Evolutionary conservation across 108 stramenopile genomes (phyloP), one percentile per base, ranked within the genome.

Genomic region (Cyclotella baltica): DNA sequence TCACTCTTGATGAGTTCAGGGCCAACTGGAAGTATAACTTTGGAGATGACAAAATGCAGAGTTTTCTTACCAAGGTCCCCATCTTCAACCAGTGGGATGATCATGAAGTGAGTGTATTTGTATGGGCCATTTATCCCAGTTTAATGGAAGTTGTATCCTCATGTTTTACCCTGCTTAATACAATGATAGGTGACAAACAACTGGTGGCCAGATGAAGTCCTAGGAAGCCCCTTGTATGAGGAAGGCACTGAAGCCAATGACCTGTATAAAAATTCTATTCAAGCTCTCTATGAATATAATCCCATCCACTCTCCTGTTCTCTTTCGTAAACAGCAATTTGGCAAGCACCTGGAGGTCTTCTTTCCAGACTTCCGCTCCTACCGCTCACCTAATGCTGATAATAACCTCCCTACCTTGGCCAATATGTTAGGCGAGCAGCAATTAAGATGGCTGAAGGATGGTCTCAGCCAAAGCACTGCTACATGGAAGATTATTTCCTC

Each of bases 401-500:
- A 66, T 25, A 34, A 64, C 27, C 63, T 64, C 19, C 55, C 79
- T 2, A 53, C 35, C 18, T 30, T 76, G 75, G 65, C 20, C 23
- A 61, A 46, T 68, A 83, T 86, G 69, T 63, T 86, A 62, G 85
- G 81, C 5, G 47, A 50, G 18, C 81, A 86, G 16, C 85, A 86
- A 53, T 31, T 79, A 11, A 34, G 27, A 8, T 86, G 81, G 85
- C 73, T 86, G 38, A 70, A 72, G 56, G 62, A 86, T 36, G 73
- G 73, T 9, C 57, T 86, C 22, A 48, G 3, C 2, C 11, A 35
- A 15, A 72, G 69, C 16, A 83, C 56, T 23, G 78, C 81, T 43
- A 83, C 85, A 4, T 86, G 85, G 85, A 86, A 86, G 66, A 65
- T 86, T 29, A 78, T 86, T 74, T 62, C 67, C 53, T 52, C 78